phyloP scores from a whole-genome alignment of 2,329 filamentous ascomycete genomes.

The Tolypocladium pustulatum region DNA sequence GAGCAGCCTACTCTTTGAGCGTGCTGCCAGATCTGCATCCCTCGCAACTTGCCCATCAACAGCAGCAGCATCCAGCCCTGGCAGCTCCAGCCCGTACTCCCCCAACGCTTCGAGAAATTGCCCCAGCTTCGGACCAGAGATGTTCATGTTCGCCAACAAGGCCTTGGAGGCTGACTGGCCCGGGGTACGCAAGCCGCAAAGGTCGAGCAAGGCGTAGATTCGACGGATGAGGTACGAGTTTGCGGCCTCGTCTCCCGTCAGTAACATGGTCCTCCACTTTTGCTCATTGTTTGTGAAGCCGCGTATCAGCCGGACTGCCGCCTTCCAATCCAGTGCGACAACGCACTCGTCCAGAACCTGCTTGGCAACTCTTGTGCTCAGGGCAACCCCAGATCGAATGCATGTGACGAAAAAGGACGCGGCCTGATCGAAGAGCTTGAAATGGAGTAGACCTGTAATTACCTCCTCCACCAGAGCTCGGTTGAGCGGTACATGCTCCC shows the following conservation, averaged over 20 bases:
- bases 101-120: slow-evolving; percentile 13
- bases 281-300: slow-evolving; percentile 14
- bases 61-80: neutral
- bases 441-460: slow-evolving; percentile 36
- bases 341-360: slow-evolving; percentile 32
- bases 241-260: slow-evolving; percentile 8
- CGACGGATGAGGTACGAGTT: slow-evolving; percentile 19
- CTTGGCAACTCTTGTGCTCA: slow-evolving; percentile 21
- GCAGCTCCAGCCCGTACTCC: slow-evolving; percentile 5
- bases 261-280: slow-evolving; percentile 15
- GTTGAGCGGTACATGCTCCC: slow-evolving; percentile 28
- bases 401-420: slow-evolving; percentile 29
- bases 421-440: slow-evolving; percentile 33
- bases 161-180: slow-evolving; percentile 3
- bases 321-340: slow-evolving; percentile 28
- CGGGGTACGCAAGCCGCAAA: slow-evolving; percentile 18
- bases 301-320: slow-evolving; percentile 18
- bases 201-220: slow-evolving; percentile 23
- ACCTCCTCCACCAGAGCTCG: slow-evolving; percentile 32
- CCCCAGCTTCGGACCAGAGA: slow-evolving; percentile 11
- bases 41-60: neutral
- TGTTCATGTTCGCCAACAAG: slow-evolving; percentile 14
- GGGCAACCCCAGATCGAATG: slow-evolving; percentile 21
- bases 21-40: neutral
- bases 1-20: slow-evolving; percentile 15